Base-by-base conservation (phyloP, 306 rosid genomes). In the Citrullus mucosospermus region DNA sequence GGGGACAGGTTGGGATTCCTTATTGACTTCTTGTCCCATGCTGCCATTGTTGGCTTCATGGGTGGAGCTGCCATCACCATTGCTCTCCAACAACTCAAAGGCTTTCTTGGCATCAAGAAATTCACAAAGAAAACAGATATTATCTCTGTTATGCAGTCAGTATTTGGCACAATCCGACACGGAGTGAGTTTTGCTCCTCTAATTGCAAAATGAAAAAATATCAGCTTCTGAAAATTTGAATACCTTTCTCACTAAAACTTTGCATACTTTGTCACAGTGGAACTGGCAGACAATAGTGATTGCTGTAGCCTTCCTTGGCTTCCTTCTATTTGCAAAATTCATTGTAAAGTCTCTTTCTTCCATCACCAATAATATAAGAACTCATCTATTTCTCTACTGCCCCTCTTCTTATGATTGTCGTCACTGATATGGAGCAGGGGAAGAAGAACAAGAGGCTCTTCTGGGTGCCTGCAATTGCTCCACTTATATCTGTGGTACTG, bases 1-100 rank as follows among this genome's bases (percentile, higher is more conserved):
- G 58, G 61, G 60, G 71, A 32, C 92, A 95, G 97, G 89, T 74
- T 95, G 86, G 99, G 99, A 28, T 92, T 95, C 88, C 85, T 95
- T 91, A 92, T 95, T 61, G 97, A 92, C 73, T 95, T 95, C 83
- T 87, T 95, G 78, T 95, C 99, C 6, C 97, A 95, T 88, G 97
- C 97, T 83, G 99, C 99, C 81, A 85, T 92, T 81, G 97, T 92
- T 8, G 97, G 99, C 53, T 95, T 95, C 84, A 91, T 92, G 99
- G 97, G 93, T 44, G 98, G 99, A 80, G 99, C 99, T 84, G 99
- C 99, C 55, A 88, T 95, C 85, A 92, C 99, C 36, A 95, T 92
- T 86, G 85, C 97, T 80, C 99, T 95, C 65, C 99, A 95, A 81
- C 99, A 95, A 82, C 97, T 95, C 15, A 92, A 95, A 81, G 97